Percentiles rank a stretch among this genome's conserved stretches.
These are phyloP conservation scores for Penicillium salamii DNA, from an alignment of 495 filamentous ascomycete genomes.

Conservation along the genomic window DNA sequence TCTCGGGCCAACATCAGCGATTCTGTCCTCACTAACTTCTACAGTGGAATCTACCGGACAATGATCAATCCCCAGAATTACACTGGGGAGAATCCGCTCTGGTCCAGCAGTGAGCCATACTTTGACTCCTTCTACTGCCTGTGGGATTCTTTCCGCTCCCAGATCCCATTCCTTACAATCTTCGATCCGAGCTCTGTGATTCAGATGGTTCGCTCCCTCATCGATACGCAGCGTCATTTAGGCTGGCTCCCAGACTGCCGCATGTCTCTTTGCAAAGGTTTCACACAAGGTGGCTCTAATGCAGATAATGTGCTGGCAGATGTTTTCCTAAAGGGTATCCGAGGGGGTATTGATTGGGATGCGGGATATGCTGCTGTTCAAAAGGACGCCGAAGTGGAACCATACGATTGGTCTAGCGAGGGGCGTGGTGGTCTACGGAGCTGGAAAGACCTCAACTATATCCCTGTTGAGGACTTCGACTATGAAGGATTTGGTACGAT, in stretches of 20 bases:
- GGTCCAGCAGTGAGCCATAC: constrained; percentile 65
- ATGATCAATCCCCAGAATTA: constrained; percentile 74
- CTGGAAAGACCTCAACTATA: constrained; percentile 64
- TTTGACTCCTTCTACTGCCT: constrained; percentile 53
- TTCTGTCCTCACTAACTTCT: constrained; percentile 58
- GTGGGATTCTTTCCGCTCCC: constrained; percentile 65
- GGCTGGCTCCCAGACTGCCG: constrained; percentile 67
- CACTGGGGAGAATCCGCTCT: constrained; percentile 71
- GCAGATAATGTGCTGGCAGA: constrained; percentile 74
- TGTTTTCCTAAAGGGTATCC: constrained; percentile 69
- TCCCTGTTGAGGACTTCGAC: constrained; percentile 70
- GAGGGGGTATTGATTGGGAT: constrained; percentile 62
- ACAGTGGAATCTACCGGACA: constrained; percentile 49
- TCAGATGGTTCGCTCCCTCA: constrained; percentile 64
- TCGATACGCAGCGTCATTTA: constrained; percentile 68
- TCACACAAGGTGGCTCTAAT: constrained; percentile 71
- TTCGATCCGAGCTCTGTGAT: constrained; percentile 60
- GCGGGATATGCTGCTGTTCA: constrained; percentile 66
- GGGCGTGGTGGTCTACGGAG: constrained; percentile 71
- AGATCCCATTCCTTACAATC: constrained; percentile 64
- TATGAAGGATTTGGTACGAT: constrained; percentile 70
- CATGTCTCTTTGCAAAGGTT: constrained; percentile 68
- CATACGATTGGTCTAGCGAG: constrained; percentile 67
- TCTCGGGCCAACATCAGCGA: constrained; percentile 49
- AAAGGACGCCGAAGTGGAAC: constrained; percentile 64